A percentile compares a stretch with the other conserved stretches of the same genome.
Evolutionary conservation across 805 yeast genomes (phyloP).

Genomic region (Cyberlindnera mycetangii): DNA sequence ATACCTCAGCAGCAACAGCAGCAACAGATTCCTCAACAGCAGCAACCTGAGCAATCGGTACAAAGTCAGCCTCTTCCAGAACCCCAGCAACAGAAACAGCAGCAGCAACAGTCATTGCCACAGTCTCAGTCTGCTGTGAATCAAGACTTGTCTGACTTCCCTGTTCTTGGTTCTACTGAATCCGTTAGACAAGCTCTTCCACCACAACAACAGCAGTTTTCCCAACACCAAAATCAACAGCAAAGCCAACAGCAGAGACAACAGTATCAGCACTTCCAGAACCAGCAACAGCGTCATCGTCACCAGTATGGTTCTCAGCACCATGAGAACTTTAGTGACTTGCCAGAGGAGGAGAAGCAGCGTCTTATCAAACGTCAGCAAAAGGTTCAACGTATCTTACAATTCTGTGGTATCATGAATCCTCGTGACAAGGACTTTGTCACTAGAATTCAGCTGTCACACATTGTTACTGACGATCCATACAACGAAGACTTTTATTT

Average conservation of each 20-base stretch:
- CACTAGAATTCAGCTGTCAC: constrained; percentile 90
- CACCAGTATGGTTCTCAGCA: constrained; percentile 30
- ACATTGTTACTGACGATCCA: constrained; percentile 95
- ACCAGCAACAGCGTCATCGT: constrained; percentile 23
- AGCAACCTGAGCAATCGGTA: no score
- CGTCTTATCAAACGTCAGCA: constrained; percentile 65
- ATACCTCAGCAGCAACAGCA: constrained; percentile 17
- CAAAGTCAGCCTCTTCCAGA: constrained; percentile 9
- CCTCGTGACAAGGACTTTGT: constrained; percentile 96
- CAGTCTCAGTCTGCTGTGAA: constrained; percentile 2
- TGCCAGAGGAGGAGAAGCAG: constrained; percentile 72
- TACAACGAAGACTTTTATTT: constrained; percentile 94
- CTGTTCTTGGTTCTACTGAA: constrained; percentile 50
- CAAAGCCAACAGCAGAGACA: constrained; percentile 18
- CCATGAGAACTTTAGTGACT: constrained; percentile 33
- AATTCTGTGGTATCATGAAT: constrained; percentile 91
- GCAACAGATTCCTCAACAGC: constrained; percentile 23
- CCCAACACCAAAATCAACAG: constrained; percentile 17
- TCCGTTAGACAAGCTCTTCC: constrained; percentile 20
- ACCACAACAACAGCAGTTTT: constrained; percentile 6
- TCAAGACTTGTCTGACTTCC: constrained; percentile 40
- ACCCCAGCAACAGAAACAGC: constrained; percentile 22
- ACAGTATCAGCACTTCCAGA: constrained; percentile 17
- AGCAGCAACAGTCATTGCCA: constrained; percentile 27
- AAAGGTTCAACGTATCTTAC: constrained; percentile 70